Percentiles rank a stretch among this genome's conserved stretches.
These are phyloP conservation scores for Magnusiomyces magnusii DNA, from an alignment of 1,139 yeast genomes.

Conservation along the genomic window DNA sequence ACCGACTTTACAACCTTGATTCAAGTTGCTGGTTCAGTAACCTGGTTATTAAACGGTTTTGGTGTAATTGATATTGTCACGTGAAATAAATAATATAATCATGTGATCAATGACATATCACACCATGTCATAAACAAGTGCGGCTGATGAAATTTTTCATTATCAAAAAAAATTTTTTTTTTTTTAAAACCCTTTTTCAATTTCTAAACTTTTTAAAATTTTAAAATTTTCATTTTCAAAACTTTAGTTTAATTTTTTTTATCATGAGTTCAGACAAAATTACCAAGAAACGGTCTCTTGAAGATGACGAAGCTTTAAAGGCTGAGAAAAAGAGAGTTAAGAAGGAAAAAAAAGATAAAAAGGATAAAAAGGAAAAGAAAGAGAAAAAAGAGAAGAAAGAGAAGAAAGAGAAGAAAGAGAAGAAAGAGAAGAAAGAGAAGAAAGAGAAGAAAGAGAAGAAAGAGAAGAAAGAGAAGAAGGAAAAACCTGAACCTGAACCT, in stretches of 20 bases:
- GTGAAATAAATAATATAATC: too few species aligned
- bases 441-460: slow-evolving; percentile 40
- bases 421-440: slow-evolving; percentile 21
- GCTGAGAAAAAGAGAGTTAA: slow-evolving; percentile 8
- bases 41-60: too few species aligned
- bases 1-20: too few species aligned
- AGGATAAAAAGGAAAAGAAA: slow-evolving; percentile 12
- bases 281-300: slow-evolving; percentile 1
- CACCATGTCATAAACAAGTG: neutral
- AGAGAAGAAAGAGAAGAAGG: slow-evolving; percentile 44
- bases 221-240: neutral
- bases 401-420: slow-evolving; percentile 21
- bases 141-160: neutral
- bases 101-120: neutral
- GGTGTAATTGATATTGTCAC: too few species aligned
- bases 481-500: slow-evolving; percentile 29
- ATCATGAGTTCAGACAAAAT: slow-evolving; percentile 2
- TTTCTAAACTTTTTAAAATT: neutral
- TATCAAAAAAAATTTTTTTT: neutral
- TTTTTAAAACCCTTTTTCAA: too few species aligned
- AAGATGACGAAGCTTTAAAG: neutral
- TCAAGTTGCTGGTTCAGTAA: too few species aligned
- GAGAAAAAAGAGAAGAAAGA: slow-evolving; percentile 18
- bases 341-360: slow-evolving; percentile 11
- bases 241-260: neutral